phyloP scores from a whole-genome alignment of 495 filamentous ascomycete genomes.

The Aspergillus bridgeri region DNA sequence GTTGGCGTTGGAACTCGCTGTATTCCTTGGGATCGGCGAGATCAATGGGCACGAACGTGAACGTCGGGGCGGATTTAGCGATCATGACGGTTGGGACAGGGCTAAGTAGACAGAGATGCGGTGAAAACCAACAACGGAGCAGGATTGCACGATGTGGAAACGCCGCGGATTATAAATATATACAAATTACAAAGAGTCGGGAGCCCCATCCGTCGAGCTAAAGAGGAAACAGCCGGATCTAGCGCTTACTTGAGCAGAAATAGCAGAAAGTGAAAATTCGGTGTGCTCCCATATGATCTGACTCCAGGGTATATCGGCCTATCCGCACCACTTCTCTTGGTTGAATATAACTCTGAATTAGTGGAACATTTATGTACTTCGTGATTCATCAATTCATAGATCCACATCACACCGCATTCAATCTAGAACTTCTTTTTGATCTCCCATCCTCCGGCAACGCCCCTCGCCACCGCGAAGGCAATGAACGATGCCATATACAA shows the following conservation, averaged over 20 bases:
- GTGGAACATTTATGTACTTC: not conserved
- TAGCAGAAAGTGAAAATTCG: not conserved
- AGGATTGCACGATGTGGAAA: not conserved
- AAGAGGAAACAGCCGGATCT: not conserved
- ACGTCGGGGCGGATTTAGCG: not conserved
- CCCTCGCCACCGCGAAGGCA: constrained; percentile 48
- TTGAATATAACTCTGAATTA: not conserved
- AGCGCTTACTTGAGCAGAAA: not conserved
- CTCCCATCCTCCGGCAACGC: constrained; percentile 42
- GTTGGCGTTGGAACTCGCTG: not conserved
- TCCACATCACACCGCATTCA: not conserved
- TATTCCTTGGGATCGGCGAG: not conserved
- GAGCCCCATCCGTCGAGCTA: not conserved
- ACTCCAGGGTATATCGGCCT: not conserved
- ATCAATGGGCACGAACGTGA: not conserved
- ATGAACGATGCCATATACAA: constrained; percentile 46
- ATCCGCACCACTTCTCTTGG: no score
- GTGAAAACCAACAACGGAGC: no score
- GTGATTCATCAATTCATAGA: not conserved
- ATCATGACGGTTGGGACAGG: not conserved
- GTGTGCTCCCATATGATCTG: not conserved
- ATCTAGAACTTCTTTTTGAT: constrained; percentile 6
- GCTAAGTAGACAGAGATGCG: no score
- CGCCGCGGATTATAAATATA: not conserved
- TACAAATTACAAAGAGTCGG: not conserved